phyloP scores from a whole-genome alignment of 2,329 filamentous ascomycete species.

The Cercospora sojina region DNA sequence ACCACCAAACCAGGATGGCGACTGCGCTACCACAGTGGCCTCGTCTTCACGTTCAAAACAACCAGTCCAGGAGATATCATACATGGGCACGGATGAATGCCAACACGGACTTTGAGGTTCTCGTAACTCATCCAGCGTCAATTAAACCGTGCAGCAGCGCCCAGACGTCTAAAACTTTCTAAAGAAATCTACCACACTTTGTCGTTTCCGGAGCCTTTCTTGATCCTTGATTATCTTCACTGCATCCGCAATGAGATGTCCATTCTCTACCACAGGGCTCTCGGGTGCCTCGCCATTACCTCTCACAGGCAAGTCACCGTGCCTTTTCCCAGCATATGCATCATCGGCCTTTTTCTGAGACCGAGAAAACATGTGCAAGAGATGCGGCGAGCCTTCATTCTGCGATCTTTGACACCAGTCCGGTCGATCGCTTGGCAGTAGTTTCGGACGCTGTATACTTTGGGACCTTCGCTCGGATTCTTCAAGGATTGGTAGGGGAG shows the following conservation, averaged over 20 bases:
- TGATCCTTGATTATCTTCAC: constrained; percentile 30
- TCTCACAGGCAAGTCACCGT: neutral
- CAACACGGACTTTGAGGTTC: neutral
- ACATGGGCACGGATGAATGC: neutral
- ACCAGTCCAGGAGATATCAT: too few relatives aligned
- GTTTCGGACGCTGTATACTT: constrained; percentile 6
- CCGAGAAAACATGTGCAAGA: constrained; percentile 15
- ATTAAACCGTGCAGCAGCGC: neutral
- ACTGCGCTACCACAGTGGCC: neutral
- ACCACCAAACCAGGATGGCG: neutral
- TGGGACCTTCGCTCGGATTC: neutral
- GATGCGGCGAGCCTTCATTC: constrained; percentile 17
- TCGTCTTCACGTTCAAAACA: neutral
- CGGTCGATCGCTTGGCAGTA: constrained; percentile 23
- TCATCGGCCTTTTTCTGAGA: constrained; percentile 1
- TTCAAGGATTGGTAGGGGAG: neutral
- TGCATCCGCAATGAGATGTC: constrained; percentile 30
- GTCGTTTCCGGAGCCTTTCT: constrained; percentile 22
- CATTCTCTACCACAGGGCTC: neutral
- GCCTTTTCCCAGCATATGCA: neutral
- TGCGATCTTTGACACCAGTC: constrained; percentile 31
- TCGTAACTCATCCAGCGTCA: neutral
- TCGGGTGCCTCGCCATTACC: neutral
- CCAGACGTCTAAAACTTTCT: constrained; percentile 19
- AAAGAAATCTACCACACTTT: constrained; percentile 28